Evolutionary conservation across 257 asterid species (phyloP).

Genomic region (Misopates orontium): DNA sequence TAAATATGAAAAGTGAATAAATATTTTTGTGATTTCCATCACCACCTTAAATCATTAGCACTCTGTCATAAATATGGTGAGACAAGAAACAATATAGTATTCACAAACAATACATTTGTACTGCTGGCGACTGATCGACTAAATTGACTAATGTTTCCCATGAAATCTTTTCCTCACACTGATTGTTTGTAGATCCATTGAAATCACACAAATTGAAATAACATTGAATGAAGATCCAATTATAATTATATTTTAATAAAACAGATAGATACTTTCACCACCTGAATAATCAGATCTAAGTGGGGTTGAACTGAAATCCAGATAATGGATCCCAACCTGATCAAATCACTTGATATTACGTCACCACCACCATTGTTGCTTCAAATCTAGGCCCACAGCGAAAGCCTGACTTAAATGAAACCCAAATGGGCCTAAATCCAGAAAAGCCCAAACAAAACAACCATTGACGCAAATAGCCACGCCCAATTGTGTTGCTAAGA

Average conservation of each 20-base stretch:
- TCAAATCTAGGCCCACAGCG: too few relatives aligned
- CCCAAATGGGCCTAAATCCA: slow-evolving; percentile 4
- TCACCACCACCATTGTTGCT: background rate
- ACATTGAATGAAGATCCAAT: slow-evolving; percentile 27
- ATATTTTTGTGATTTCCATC: too few relatives aligned
- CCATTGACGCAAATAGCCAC: too few relatives aligned
- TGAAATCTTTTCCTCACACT: background rate
- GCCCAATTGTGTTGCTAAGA: too few relatives aligned
- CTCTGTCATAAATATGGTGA: background rate
- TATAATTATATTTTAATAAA: slow-evolving; percentile 4
- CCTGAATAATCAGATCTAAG: slow-evolving; percentile 9
- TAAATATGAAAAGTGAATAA: too few relatives aligned
- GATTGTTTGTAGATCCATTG: slow-evolving; percentile 8
- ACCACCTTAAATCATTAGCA: background rate
- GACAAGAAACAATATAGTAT: too few relatives aligned
- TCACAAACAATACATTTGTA: too few relatives aligned
- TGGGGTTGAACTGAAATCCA: slow-evolving; percentile 22
- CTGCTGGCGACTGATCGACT: background rate
- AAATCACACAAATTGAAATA: background rate
- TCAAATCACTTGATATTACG: background rate
- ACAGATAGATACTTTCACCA: slow-evolving; percentile 24
- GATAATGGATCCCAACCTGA: slow-evolving; percentile 12
- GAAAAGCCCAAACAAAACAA: background rate
- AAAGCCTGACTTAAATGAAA: background rate
- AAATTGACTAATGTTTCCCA: background rate